phyloP scores from a whole-genome alignment of 169 alveolate genomes.

The Miamiensis avidus region DNA sequence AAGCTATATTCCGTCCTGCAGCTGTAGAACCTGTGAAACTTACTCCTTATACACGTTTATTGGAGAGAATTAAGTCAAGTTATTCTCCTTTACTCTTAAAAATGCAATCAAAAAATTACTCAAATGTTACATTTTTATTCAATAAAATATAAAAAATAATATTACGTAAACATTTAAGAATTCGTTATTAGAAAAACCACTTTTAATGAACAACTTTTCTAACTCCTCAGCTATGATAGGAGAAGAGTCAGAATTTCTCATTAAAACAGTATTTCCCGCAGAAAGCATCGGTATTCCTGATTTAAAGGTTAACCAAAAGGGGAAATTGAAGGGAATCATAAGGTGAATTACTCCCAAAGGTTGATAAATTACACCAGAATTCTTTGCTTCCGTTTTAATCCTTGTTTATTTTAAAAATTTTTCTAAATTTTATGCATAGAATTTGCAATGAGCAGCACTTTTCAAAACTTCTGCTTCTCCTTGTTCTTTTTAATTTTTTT shows the following conservation, averaged over 20 bases:
- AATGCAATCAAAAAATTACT: not conserved
- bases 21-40: slow-evolving; percentile 57
- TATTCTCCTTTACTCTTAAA: slow-evolving; percentile 19
- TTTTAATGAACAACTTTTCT: slow-evolving; percentile 48
- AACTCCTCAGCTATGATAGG: slow-evolving; percentile 31
- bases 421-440: slow-evolving; percentile 38
- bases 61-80: slow-evolving; percentile 35
- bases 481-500: not conserved
- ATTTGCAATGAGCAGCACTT: slow-evolving; percentile 40
- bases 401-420: slow-evolving; percentile 18
- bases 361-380: slow-evolving; percentile 39
- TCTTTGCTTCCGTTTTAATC: slow-evolving; percentile 44
- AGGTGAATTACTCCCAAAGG: slow-evolving; percentile 52
- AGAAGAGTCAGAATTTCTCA: slow-evolving; percentile 32
- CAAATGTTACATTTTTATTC: too few relatives aligned
- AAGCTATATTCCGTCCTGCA: slow-evolving; percentile 59
- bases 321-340: slow-evolving; percentile 63
- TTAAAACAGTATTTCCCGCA: slow-evolving; percentile 60
- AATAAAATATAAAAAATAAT: too few relatives aligned
- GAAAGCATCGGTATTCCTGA: slow-evolving; percentile 45
- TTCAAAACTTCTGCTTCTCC: slow-evolving; percentile 53
- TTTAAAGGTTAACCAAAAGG: slow-evolving; percentile 63
- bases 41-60: slow-evolving; percentile 39
- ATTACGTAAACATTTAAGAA: slow-evolving; percentile 41
- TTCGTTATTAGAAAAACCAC: slow-evolving; percentile 56